phyloP scores from a whole-genome alignment of 2,329 filamentous ascomycete species.

The Leptosphaerulina australis region DNA sequence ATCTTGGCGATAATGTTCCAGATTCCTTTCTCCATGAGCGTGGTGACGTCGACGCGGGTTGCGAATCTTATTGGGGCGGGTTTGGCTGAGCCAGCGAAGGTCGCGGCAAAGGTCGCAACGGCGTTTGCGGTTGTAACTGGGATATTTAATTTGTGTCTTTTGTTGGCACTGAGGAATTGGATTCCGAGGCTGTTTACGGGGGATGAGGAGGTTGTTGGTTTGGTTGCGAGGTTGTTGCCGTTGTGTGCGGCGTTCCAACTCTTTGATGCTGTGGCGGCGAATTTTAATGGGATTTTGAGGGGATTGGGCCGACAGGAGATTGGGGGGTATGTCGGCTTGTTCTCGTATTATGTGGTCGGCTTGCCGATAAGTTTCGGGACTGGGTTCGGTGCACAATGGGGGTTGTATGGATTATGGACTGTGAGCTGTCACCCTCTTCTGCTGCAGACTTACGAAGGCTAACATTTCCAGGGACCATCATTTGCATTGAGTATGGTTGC shows the following conservation, averaged over 20 bases:
- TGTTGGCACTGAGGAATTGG: slow-evolving; percentile 70
- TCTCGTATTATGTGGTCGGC: slow-evolving; percentile 84
- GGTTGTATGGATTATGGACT: slow-evolving; percentile 80
- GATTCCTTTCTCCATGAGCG: slow-evolving; percentile 88
- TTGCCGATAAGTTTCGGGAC: slow-evolving; percentile 82
- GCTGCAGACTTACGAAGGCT: no score
- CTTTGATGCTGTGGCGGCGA: slow-evolving; percentile 79
- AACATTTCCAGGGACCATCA: slow-evolving; percentile 55
- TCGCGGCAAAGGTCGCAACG: slow-evolving; percentile 78
- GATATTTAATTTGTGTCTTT: slow-evolving; percentile 74
- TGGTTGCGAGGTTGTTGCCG: slow-evolving; percentile 72
- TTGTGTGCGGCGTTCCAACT: slow-evolving; percentile 88
- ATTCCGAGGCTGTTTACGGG: slow-evolving; percentile 79
- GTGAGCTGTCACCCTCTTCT: no score
- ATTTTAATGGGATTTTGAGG: slow-evolving; percentile 82
- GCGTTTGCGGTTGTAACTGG: slow-evolving; percentile 72
- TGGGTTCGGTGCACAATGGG: slow-evolving; percentile 78
- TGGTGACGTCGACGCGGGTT: slow-evolving; percentile 84
- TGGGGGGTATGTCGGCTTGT: slow-evolving; percentile 85
- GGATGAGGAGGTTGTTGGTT: slow-evolving; percentile 67
- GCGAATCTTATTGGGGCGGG: slow-evolving; percentile 91
- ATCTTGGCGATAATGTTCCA: slow-evolving; percentile 83
- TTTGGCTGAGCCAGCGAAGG: slow-evolving; percentile 78
- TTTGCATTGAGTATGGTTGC: slow-evolving; percentile 70
- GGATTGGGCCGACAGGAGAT: slow-evolving; percentile 88